These are phyloP conservation scores for Ustilago vetiveriae DNA, from an alignment of 1,284 basidiomycete genomes.

Conservation along the genomic window DNA sequence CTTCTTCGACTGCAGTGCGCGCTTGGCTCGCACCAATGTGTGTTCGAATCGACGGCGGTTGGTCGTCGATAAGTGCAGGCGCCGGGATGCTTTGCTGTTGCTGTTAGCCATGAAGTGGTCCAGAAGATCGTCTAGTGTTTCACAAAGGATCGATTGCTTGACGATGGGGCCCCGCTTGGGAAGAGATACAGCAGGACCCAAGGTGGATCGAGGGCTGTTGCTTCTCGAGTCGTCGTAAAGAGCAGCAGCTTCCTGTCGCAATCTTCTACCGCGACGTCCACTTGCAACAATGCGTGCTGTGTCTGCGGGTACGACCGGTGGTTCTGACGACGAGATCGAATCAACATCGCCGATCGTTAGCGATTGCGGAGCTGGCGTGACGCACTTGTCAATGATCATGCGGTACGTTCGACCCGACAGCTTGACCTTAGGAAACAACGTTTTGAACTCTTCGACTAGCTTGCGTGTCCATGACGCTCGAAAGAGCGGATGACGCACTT, in stretches of 20 bases:
- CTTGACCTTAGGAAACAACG: slow-evolving; percentile 8
- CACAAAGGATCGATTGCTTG: slow-evolving; percentile 15
- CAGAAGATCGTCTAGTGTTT: slow-evolving; percentile 11
- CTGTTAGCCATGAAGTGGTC: slow-evolving; percentile 5
- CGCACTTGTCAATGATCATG: slow-evolving; percentile 20
- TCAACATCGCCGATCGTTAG: neutral
- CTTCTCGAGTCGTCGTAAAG: neutral
- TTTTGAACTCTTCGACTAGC: slow-evolving; percentile 22
- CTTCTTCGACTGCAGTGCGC: neutral
- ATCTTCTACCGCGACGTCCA: slow-evolving; percentile 17
- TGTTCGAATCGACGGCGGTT: slow-evolving; percentile 20
- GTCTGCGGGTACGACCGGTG: too few relatives aligned
- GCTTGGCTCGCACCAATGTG: slow-evolving; percentile 12
- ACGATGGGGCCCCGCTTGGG: slow-evolving; percentile 8
- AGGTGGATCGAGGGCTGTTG: too few relatives aligned
- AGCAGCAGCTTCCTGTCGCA: slow-evolving; percentile 5
- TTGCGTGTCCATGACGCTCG: slow-evolving; percentile 22
- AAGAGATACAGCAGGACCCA: too few relatives aligned
- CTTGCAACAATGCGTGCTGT: neutral
- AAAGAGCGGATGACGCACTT: slow-evolving; percentile 27
- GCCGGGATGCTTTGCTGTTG: neutral
- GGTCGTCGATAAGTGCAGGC: slow-evolving; percentile 16
- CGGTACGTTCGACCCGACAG: slow-evolving; percentile 21
- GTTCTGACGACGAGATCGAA: neutral
- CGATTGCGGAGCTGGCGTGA: slow-evolving; percentile 2